Conservation (phyloP, 495 filamentous ascomycete genomes). For the Hypoxylon lenormandii region DNA sequence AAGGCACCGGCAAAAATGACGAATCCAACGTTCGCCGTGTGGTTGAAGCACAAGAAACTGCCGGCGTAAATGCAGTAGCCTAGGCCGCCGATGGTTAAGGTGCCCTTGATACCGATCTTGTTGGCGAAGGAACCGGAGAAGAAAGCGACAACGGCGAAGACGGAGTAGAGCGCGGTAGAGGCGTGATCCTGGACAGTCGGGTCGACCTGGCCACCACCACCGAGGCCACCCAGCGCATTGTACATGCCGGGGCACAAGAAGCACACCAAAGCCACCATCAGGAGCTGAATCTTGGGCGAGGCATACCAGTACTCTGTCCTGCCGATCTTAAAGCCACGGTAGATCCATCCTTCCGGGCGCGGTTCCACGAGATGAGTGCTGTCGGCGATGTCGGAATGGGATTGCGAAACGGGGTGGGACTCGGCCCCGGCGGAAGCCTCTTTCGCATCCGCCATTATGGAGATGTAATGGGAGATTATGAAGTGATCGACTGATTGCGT, state of each 20-base stretch:
- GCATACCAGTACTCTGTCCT: slow-evolving; percentile 74
- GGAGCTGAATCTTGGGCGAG: slow-evolving; percentile 77
- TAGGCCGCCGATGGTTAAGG: slow-evolving; percentile 82
- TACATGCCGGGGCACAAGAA: slow-evolving; percentile 91
- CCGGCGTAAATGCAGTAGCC: slow-evolving; percentile 88
- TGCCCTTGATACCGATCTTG: slow-evolving; percentile 76
- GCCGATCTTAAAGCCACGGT: slow-evolving; percentile 71
- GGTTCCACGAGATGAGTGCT: slow-evolving; percentile 16
- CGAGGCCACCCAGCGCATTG: slow-evolving; percentile 81
- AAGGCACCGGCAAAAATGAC: slow-evolving; percentile 81
- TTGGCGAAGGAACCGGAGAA: slow-evolving; percentile 84
- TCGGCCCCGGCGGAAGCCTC: slow-evolving; percentile 10
- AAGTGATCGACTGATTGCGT: slow-evolving; percentile 14
- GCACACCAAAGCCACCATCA: slow-evolving; percentile 84
- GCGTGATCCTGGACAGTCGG: slow-evolving; percentile 73
- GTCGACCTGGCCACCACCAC: slow-evolving; percentile 78
- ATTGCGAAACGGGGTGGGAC: not conserved
- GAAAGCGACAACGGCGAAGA: slow-evolving; percentile 88
- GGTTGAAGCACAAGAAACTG: slow-evolving; percentile 83
- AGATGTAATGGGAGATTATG: not conserved
- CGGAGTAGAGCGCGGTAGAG: slow-evolving; percentile 69
- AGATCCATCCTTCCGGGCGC: slow-evolving; percentile 72
- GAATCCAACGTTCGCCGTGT: slow-evolving; percentile 79
- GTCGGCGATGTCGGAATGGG: slow-evolving; percentile 22
- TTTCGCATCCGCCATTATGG: slow-evolving; percentile 39